A percentile compares a stretch with the other conserved stretches of the same genome.
These are phyloP conservation scores for Reutealis trisperma DNA, from an alignment of 345 rosid genomes.

Conservation along the genomic window DNA sequence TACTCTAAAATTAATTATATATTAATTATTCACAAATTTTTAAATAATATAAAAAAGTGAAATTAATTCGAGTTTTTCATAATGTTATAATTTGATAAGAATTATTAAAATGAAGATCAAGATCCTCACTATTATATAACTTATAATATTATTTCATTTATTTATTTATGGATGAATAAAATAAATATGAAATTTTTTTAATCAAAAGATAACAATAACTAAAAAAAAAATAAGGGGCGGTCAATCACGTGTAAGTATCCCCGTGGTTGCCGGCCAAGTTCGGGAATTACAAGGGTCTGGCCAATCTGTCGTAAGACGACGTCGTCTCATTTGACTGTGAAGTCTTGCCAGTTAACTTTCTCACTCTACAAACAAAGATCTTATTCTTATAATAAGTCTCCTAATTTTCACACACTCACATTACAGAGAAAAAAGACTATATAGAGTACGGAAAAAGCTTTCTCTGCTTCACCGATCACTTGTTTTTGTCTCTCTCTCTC, in stretches of 20 bases:
- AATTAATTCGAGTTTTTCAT: no score
- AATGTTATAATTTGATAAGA: no score
- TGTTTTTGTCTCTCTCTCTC: background rate
- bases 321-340: constrained; percentile 31
- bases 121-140: no score
- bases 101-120: no score
- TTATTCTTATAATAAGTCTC: constrained; percentile 4
- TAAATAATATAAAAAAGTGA: no score
- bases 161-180: no score
- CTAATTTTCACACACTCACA: constrained; percentile 17
- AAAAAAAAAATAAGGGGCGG: constrained; percentile 3
- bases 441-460: no score
- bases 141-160: no score
- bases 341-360: constrained; percentile 28
- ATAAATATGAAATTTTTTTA: background rate
- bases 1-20: no score
- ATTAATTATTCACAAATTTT: no score
- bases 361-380: background rate
- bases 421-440: no score
- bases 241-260: constrained; percentile 41
- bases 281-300: constrained; percentile 12
- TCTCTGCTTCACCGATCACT: background rate
- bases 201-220: background rate
- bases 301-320: constrained; percentile 18
- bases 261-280: constrained; percentile 56